A percentile compares a stretch with the other conserved stretches of the same genome.
phyloP scores from a whole-genome alignment of 148 eudicot genomes.

The Rhododendron ferrugineum region DNA sequence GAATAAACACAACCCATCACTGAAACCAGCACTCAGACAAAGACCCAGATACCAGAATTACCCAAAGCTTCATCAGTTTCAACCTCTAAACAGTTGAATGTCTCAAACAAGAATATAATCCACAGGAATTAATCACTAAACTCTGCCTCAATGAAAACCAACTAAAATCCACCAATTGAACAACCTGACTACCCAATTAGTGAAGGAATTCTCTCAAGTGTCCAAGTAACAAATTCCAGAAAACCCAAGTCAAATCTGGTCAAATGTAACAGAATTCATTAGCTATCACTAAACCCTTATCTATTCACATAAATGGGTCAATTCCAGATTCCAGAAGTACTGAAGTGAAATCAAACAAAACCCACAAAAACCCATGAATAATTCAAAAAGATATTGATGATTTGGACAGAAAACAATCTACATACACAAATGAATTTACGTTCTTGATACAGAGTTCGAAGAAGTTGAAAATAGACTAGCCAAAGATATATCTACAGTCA shows the following conservation, averaged over 20 bases:
- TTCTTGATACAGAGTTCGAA: neutral
- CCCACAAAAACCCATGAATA: slow-evolving; percentile 3
- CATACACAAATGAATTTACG: neutral
- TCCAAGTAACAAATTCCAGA: neutral
- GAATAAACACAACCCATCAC: slow-evolving; percentile 99
- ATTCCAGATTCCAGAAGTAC: slow-evolving; percentile 1
- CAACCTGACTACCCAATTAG: neutral
- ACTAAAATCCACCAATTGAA: neutral
- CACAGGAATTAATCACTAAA: neutral
- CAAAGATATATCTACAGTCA: neutral
- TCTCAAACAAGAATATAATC: neutral
- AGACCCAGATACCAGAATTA: slow-evolving; percentile 30
- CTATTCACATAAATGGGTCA: neutral
- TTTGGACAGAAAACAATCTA: neutral
- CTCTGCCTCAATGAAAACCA: neutral
- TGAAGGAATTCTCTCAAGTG: too few species aligned
- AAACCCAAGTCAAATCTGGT: slow-evolving; percentile 11
- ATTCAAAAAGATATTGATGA: neutral
- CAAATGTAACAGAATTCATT: slow-evolving; percentile 6
- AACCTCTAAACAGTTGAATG: slow-evolving; percentile 14
- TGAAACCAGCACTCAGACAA: slow-evolving; percentile 19
- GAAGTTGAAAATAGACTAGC: neutral
- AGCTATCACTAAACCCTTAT: slow-evolving; percentile 5
- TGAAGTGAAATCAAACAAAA: neutral
- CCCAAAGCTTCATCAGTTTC: slow-evolving; percentile 35